A percentile compares a stretch with the other conserved stretches of the same genome.
These are phyloP conservation scores for Globisporangium perplexum DNA, from an alignment of 352 stramenopile species.

Conservation along the genomic window DNA sequence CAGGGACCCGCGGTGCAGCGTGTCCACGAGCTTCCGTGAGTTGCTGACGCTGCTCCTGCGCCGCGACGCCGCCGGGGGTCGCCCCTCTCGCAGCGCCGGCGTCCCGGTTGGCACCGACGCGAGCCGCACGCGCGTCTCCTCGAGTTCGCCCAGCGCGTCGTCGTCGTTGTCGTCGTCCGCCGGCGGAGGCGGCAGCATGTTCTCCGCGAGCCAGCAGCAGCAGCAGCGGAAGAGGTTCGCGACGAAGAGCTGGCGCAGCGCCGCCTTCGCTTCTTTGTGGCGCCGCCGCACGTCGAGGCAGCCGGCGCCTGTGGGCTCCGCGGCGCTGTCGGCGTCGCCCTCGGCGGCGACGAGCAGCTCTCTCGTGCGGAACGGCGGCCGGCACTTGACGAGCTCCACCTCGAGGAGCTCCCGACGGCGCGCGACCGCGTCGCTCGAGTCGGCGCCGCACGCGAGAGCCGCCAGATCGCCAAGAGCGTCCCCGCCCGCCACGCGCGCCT, in stretches of 20 bases:
- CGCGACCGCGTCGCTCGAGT: neutral
- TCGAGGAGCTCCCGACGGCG: conserved; percentile 15
- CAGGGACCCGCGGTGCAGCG: conserved; percentile 28
- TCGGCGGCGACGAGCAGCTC: neutral
- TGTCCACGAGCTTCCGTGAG: conserved; percentile 34
- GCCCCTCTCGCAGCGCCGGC: neutral
- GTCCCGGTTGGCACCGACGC: neutral
- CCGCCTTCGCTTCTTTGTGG: conserved; percentile 25
- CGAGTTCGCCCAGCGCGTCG: neutral
- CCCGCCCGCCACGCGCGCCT: conserved; percentile 9
- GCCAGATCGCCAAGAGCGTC: conserved; percentile 2
- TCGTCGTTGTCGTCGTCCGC: no score
- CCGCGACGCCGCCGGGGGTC: neutral
- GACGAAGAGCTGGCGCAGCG: conserved; percentile 50
- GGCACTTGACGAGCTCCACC: conserved; percentile 13
- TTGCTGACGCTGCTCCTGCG: conserved; percentile 42
- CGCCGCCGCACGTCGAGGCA: conserved; percentile 18
- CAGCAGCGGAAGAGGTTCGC: conserved; percentile 49
- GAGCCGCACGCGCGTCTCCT: neutral
- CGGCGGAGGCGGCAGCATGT: conserved; percentile 23
- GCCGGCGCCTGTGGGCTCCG: no score
- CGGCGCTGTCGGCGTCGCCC: neutral
- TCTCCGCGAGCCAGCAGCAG: conserved; percentile 61
- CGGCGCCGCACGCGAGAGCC: neutral
- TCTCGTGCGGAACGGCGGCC: conserved; percentile 16